A percentile compares a stretch with the other conserved stretches of the same genome.
Conservation (phyloP, 2,329 filamentous ascomycete genomes). For the Chaetothyriales sp. region DNA sequence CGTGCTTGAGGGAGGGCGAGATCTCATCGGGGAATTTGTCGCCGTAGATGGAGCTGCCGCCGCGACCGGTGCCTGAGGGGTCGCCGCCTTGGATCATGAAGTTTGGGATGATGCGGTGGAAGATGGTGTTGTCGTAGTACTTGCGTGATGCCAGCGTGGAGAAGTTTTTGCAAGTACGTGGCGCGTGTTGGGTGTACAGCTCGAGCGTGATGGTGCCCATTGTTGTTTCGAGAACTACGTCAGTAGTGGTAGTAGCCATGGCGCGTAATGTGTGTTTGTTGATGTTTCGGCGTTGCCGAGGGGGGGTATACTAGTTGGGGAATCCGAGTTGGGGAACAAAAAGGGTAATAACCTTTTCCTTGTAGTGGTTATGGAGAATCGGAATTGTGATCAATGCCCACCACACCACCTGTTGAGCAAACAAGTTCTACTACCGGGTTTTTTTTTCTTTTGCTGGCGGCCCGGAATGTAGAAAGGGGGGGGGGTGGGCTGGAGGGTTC, state of each 20-base stretch:
- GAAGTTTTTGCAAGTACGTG: slow-evolving; percentile 82
- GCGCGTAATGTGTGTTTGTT: no score
- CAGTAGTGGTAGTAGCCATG: slow-evolving; percentile 50
- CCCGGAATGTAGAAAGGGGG: no score
- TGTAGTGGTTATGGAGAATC: no score
- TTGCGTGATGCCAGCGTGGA: slow-evolving; percentile 61
- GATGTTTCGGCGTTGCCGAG: background rate
- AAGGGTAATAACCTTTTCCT: no score
- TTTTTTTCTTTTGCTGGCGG: no score
- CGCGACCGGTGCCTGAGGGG: slow-evolving; percentile 82
- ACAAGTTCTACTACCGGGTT: no score
- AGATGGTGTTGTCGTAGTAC: slow-evolving; percentile 76
- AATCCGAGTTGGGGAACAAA: no score
- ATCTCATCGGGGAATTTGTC: slow-evolving; percentile 94
- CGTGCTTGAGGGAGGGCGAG: slow-evolving; percentile 63
- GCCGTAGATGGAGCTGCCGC: slow-evolving; percentile 79
- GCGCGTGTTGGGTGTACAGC: slow-evolving; percentile 80
- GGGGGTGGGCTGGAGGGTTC: no score
- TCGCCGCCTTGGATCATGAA: slow-evolving; percentile 97
- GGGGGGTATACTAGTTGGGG: no score
- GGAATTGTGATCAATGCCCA: no score
- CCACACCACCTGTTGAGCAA: no score
- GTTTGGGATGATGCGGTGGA: slow-evolving; percentile 88
- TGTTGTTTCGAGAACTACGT: slow-evolving; percentile 68
- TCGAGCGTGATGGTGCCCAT: slow-evolving; percentile 80